A percentile compares a stretch with the other conserved stretches of the same genome.
Evolutionary conservation across 805 yeast species (phyloP).

Genomic region (Ogataea polymorpha): DNA sequence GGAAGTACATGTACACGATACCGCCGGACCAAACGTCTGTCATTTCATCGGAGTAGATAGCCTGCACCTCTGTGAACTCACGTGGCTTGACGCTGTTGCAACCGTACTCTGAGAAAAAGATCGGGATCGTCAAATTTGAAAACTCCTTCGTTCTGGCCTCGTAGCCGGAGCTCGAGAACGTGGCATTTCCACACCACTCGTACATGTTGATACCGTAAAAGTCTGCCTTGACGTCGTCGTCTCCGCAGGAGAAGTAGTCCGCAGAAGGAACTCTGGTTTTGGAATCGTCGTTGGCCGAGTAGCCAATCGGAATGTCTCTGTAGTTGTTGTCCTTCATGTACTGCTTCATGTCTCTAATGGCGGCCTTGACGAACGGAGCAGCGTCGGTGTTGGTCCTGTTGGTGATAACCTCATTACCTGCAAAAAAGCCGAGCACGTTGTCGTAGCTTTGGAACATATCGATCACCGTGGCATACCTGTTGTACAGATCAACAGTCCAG

Average conservation of each 20-base stretch:
- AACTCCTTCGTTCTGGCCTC: slow-evolving; percentile 68
- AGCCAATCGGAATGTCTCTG: slow-evolving; percentile 88
- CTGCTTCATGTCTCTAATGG: slow-evolving; percentile 81
- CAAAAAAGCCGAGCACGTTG: slow-evolving; percentile 90
- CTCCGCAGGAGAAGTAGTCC: slow-evolving; percentile 83
- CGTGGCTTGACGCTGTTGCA: slow-evolving; percentile 76
- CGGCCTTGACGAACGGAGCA: slow-evolving; percentile 94
- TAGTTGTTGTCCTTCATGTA: slow-evolving; percentile 67
- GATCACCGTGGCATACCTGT: slow-evolving; percentile 78
- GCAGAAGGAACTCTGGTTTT: slow-evolving; percentile 78
- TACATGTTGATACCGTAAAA: slow-evolving; percentile 85
- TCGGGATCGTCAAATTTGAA: slow-evolving; percentile 69
- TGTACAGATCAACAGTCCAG: slow-evolving; percentile 71
- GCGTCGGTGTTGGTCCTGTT: slow-evolving; percentile 79
- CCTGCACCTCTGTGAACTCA: slow-evolving; percentile 68
- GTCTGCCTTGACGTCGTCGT: slow-evolving; percentile 59
- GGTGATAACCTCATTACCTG: slow-evolving; percentile 96
- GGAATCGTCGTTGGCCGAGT: slow-evolving; percentile 86
- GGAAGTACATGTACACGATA: slow-evolving; percentile 86
- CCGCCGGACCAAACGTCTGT: slow-evolving; percentile 94
- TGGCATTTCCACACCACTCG: slow-evolving; percentile 78
- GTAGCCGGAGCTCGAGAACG: slow-evolving; percentile 64
- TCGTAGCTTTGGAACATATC: slow-evolving; percentile 75
- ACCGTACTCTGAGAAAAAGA: slow-evolving; percentile 87
- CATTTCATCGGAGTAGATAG: slow-evolving; percentile 68